Evolutionary conservation across 2,329 filamentous ascomycete genomes (phyloP).

Genomic region (Aspergillus pseudoglaucus): DNA sequence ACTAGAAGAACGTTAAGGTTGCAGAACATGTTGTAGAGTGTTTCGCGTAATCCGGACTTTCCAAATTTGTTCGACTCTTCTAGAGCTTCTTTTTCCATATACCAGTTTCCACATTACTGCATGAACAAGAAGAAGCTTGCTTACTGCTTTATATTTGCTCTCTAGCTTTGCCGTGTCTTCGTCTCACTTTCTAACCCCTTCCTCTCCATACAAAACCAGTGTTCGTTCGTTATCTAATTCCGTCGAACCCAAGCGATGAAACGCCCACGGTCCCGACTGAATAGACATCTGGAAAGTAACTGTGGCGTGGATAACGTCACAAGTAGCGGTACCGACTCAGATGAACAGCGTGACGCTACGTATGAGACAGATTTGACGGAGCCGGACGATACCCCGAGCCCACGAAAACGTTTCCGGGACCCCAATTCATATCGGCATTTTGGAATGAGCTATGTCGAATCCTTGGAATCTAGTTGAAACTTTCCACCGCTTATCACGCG

Average conservation of each 20-base stretch:
- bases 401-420: background rate
- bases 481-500: background rate
- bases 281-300: background rate
- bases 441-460: background rate
- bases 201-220: background rate
- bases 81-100: background rate
- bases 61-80: too few species aligned
- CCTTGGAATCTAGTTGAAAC: background rate
- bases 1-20: too few species aligned
- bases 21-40: too few species aligned
- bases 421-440: background rate
- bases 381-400: background rate
- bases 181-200: background rate
- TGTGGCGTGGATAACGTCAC: background rate
- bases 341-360: background rate
- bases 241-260: background rate
- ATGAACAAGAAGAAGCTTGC: background rate
- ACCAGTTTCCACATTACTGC: background rate
- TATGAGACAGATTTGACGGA: background rate
- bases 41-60: too few species aligned
- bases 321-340: background rate
- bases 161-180: background rate
- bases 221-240: background rate
- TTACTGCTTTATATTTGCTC: background rate
- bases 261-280: background rate